Evolutionary conservation across 306 rosid species (phyloP).

Genomic region (Dryas alaskensis): DNA sequence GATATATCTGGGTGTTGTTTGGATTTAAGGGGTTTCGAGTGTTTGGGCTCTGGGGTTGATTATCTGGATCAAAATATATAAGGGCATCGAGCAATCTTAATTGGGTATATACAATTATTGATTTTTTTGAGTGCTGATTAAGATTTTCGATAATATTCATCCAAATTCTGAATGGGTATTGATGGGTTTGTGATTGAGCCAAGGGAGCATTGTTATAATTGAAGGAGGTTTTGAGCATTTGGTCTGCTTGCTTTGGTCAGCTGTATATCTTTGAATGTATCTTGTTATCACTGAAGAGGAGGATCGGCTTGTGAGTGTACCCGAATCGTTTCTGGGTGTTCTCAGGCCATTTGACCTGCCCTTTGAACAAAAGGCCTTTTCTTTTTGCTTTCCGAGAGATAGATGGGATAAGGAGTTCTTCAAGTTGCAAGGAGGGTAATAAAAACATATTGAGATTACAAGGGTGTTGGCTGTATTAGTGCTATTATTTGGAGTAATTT

Average conservation of each 20-base stretch:
- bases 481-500: neutral
- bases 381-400: slow-evolving; percentile 38
- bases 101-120: slow-evolving; percentile 1
- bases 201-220: slow-evolving; percentile 25
- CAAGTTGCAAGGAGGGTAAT: slow-evolving; percentile 65
- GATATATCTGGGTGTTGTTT: neutral
- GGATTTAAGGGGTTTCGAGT: slow-evolving; percentile 2
- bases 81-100: neutral
- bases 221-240: slow-evolving; percentile 11
- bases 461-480: slow-evolving; percentile 6
- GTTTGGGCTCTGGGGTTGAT: neutral
- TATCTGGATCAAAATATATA: neutral
- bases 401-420: slow-evolving; percentile 79
- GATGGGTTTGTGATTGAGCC: slow-evolving; percentile 21
- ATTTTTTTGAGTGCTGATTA: neutral
- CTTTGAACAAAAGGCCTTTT: slow-evolving; percentile 26
- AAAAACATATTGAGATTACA: neutral
- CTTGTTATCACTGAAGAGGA: slow-evolving; percentile 36
- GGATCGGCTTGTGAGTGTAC: slow-evolving; percentile 57
- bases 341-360: slow-evolving; percentile 44
- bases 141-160: neutral
- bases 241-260: slow-evolving; percentile 18
- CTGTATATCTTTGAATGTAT: slow-evolving; percentile 61
- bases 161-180: neutral
- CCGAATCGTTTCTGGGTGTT: slow-evolving; percentile 56